Evolutionary conservation across 345 rosid genomes (phyloP).

Genomic region (Clausena lansium): DNA sequence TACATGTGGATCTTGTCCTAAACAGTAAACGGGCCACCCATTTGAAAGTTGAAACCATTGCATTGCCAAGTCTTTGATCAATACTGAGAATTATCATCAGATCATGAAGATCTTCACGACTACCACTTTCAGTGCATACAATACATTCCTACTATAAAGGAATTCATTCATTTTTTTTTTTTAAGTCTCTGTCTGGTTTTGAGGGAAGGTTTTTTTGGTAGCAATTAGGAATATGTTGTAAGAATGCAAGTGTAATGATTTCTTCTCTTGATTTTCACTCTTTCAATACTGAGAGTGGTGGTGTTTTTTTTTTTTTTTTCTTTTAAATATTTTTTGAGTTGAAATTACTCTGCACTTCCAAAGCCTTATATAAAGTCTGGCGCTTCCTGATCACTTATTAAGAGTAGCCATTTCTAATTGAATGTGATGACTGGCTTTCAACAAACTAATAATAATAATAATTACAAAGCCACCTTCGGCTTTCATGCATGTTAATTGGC

Average conservation of each 20-base stretch:
- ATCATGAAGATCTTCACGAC: no score
- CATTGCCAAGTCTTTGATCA: neutral
- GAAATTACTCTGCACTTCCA: neutral
- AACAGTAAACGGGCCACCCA: constrained; percentile 8
- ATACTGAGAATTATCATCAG: no score
- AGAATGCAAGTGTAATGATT: neutral
- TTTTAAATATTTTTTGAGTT: no score
- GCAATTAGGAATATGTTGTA: neutral
- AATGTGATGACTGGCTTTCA: no score
- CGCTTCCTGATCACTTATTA: neutral
- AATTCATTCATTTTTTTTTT: no score
- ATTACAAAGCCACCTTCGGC: no score
- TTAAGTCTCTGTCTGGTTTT: neutral
- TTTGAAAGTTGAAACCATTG: neutral
- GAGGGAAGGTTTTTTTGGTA: neutral
- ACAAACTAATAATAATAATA: no score
- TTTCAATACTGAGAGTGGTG: neutral
- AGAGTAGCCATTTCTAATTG: neutral
- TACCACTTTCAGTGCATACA: neutral
- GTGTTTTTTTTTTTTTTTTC: no score
- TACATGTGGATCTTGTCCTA: constrained; percentile 76
- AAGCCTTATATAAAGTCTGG: no score
- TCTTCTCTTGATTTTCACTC: neutral
- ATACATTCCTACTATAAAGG: neutral
- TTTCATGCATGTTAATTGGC: no score